These are phyloP conservation scores for Starmerella scarabaei DNA, from an alignment of 805 yeast species.

Conservation along the genomic window DNA sequence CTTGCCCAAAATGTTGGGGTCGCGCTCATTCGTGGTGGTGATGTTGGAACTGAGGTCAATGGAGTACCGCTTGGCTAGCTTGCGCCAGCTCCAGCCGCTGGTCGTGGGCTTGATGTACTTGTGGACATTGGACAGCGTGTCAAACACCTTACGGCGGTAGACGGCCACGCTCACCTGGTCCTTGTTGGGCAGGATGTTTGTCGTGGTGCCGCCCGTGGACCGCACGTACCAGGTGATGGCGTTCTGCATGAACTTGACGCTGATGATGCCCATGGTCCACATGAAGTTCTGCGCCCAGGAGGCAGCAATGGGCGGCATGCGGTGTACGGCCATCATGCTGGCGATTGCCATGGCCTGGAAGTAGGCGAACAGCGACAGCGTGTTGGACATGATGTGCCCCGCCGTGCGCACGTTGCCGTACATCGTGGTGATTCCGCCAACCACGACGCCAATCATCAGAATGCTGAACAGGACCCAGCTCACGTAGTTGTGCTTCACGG, in stretches of 20 bases:
- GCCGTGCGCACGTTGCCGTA: constrained; percentile 87
- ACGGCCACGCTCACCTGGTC: constrained; percentile 68
- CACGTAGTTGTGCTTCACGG: constrained; percentile 84
- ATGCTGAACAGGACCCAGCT: constrained; percentile 94
- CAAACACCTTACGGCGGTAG: constrained; percentile 32
- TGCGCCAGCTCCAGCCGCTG: background rate
- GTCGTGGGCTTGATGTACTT: background rate
- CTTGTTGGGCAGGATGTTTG: constrained; percentile 55
- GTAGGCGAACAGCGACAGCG: constrained; percentile 81
- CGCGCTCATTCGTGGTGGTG: constrained; percentile 39
- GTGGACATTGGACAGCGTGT: background rate
- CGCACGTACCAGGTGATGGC: constrained; percentile 23
- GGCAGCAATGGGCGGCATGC: constrained; percentile 91
- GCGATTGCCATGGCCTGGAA: constrained; percentile 88
- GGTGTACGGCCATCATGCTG: constrained; percentile 87
- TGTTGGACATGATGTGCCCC: constrained; percentile 93
- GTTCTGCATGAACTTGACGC: constrained; percentile 57
- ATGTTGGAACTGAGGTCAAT: constrained; percentile 10
- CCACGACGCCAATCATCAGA: constrained; percentile 73
- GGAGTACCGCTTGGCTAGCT: background rate
- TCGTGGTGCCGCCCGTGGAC: constrained; percentile 77
- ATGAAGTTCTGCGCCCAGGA: constrained; percentile 96
- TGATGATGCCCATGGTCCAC: constrained; percentile 91
- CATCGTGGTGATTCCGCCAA: constrained; percentile 77
- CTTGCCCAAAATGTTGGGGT: constrained; percentile 43